Base-by-base conservation (phyloP, 305 asterid species). In the Galium porrigens region DNA sequence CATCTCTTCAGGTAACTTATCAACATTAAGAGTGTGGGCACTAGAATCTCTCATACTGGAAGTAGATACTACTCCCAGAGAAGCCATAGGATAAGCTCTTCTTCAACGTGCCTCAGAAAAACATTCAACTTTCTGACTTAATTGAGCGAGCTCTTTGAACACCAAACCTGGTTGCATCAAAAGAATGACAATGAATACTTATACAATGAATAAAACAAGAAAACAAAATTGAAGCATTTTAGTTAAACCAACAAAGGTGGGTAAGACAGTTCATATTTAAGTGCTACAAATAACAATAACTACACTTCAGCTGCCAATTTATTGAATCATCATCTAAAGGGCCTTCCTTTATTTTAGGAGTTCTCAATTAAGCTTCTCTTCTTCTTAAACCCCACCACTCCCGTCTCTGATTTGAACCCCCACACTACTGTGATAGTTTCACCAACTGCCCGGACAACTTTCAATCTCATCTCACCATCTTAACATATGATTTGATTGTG, bases 1-100 rank as follows among this genome's bases (percentile, higher is more conserved):
- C 83, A 81, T 78, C 76, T 78, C 85, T 77, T 78, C 83, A 30
- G 85, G 83, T 70, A 81, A 72, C 63, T 73, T 67, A 72, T 81
- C 85, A 73, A 78, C 83, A 72, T 80, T 80, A 69, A 68, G 70
- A 34, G 64, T 66, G 57, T 78, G 82, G 49, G 79, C 72, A 69
- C 76, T 75, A 52, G 85, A 58, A 66, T 73, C 82, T 61, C 74
- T 70, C 68, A 76, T 70, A 59, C 80, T 82, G 64, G 80, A 74
- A 41, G 79, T 59, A 68, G 85, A 79, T 67, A 77, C 79, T 60
- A 78, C 68, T 60, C 83, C 85, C 70, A 80, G 70, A 14, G 83
- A 80, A 73, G 78, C 73, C 85, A 80, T 80, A 68, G 74, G 41
- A 64, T 57, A 64, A 69, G 66, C 27, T 34, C 69, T 32, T 48